These are phyloP conservation scores for Phytopythium aichiense DNA, from an alignment of 352 stramenopile genomes.

Conservation along the genomic window DNA sequence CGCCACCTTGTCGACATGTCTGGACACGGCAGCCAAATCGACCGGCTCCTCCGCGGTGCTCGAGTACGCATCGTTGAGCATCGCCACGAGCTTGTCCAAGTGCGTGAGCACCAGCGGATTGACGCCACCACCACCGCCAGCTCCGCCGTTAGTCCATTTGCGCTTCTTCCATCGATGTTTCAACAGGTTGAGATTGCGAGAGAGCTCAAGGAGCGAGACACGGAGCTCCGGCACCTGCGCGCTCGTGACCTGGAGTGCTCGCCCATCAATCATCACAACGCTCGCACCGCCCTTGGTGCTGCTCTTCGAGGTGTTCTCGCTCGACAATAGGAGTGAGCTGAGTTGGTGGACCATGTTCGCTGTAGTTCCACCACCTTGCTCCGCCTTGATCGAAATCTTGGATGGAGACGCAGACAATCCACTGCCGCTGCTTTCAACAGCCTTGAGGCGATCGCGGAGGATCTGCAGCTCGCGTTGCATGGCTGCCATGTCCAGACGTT, in stretches of 20 bases:
- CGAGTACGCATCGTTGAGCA: constrained; percentile 75
- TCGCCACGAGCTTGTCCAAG: constrained; percentile 57
- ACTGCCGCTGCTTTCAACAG: not conserved
- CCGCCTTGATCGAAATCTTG: not conserved
- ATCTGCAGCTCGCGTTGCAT: constrained; percentile 52
- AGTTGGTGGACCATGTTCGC: not conserved
- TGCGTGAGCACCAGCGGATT: constrained; percentile 62
- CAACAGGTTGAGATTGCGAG: constrained; percentile 62
- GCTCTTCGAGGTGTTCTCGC: not conserved
- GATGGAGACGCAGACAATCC: not conserved
- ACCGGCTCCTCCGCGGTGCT: constrained; percentile 49
- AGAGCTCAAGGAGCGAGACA: constrained; percentile 67
- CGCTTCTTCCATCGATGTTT: constrained; percentile 59
- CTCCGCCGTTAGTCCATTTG: constrained; percentile 20
- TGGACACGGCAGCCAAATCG: constrained; percentile 34
- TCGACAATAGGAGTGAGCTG: not conserved
- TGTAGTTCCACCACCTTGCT: not conserved
- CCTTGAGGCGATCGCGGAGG: constrained; percentile 32
- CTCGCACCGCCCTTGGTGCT: not conserved
- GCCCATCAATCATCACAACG: constrained; percentile 1
- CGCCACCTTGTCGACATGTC: constrained; percentile 53
- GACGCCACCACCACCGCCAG: constrained; percentile 8
- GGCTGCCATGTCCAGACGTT: constrained; percentile 37
- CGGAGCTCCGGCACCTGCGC: constrained; percentile 63
- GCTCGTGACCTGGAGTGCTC: constrained; percentile 20